Percentiles rank a stretch among this genome's conserved stretches.
Evolutionary conservation across 306 rosid species (phyloP).

Genomic region (Corylus heterophylla): DNA sequence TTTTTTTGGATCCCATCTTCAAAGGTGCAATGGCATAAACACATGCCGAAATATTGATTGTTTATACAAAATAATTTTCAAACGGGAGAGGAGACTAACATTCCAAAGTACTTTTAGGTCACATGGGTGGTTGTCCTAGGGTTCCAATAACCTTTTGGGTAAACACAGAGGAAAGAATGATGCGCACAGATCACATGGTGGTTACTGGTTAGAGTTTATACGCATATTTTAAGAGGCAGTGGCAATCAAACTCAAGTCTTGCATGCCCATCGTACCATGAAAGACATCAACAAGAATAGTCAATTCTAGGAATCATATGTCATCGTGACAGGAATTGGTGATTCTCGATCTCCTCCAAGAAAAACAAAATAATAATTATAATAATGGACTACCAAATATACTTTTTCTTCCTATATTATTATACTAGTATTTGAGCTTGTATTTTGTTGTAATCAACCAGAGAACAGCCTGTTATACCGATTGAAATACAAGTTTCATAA

Average conservation of each 20-base stretch:
- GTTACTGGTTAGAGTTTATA: neutral
- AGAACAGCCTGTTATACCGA: neutral
- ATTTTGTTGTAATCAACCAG: neutral
- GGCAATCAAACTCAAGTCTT: neutral
- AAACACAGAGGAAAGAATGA: neutral
- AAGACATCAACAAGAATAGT: neutral
- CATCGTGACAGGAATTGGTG: neutral
- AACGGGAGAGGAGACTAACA: neutral
- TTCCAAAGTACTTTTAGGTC: neutral
- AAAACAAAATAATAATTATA: neutral
- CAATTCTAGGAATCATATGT: neutral
- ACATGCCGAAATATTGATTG: neutral
- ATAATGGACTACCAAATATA: neutral
- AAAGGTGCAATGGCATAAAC: neutral
- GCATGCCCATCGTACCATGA: neutral
- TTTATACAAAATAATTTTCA: neutral
- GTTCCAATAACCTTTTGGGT: neutral
- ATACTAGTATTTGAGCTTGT: neutral
- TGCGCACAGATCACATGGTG: neutral
- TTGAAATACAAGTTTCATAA: neutral
- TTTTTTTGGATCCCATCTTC: too few relatives aligned
- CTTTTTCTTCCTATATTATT: neutral
- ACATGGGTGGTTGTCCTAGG: neutral
- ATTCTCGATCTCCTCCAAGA: neutral
- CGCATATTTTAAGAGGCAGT: too few relatives aligned